phyloP scores from a whole-genome alignment of 1,139 yeast species.

The Suhomyces ambrosiae region DNA sequence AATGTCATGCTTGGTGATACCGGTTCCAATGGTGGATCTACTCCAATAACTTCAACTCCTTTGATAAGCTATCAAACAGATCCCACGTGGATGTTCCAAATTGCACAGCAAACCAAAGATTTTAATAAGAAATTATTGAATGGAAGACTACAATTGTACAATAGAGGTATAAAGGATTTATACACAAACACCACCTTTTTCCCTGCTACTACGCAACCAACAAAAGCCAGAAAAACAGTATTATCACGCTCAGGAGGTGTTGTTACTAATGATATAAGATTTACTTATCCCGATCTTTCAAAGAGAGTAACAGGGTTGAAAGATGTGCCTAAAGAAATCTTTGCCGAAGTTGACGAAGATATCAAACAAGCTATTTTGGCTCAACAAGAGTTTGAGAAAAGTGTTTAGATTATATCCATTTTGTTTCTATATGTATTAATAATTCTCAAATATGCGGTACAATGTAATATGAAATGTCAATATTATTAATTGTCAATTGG shows the following conservation, averaged over 20 bases:
- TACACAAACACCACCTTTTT: slow-evolving; percentile 79
- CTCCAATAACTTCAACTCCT: slow-evolving; percentile 44
- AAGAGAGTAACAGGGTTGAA: slow-evolving; percentile 63
- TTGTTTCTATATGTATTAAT: slow-evolving; percentile 12
- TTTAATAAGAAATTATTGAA: slow-evolving; percentile 65
- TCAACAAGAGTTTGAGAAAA: slow-evolving; percentile 62
- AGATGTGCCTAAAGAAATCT: slow-evolving; percentile 57
- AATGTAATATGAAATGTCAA: not conserved
- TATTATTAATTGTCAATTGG: not conserved
- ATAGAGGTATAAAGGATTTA: slow-evolving; percentile 71
- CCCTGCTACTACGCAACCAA: slow-evolving; percentile 79
- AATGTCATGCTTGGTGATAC: slow-evolving; percentile 16
- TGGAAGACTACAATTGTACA: slow-evolving; percentile 56
- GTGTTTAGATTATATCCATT: slow-evolving; percentile 5
- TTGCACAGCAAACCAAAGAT: slow-evolving; percentile 73
- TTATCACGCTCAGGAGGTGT: slow-evolving; percentile 26
- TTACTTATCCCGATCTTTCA: slow-evolving; percentile 47
- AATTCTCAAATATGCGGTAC: slow-evolving; percentile 5
- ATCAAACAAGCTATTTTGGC: slow-evolving; percentile 60
- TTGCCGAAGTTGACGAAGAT: slow-evolving; percentile 59
- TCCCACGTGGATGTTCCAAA: slow-evolving; percentile 85
- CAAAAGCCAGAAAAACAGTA: slow-evolving; percentile 27
- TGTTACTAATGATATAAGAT: slow-evolving; percentile 47
- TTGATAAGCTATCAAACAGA: slow-evolving; percentile 54
- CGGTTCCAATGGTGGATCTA: slow-evolving; percentile 21